A percentile compares a stretch with the other conserved stretches of the same genome.
phyloP scores from a whole-genome alignment of 768 basidiomycete species.

The Mycena alexandri region DNA sequence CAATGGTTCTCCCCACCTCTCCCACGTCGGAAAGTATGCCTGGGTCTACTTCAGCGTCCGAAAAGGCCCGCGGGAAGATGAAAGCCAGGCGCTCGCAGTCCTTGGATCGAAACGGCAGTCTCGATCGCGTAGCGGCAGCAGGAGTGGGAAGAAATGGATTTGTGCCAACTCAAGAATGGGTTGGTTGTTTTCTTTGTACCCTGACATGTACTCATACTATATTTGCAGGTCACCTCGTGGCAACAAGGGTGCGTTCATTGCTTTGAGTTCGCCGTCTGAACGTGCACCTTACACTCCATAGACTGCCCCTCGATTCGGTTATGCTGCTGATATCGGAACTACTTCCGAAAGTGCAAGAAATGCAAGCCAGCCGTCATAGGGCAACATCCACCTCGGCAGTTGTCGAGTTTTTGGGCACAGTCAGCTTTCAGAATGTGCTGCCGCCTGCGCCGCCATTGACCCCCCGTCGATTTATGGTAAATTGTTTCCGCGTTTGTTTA shows the following conservation, averaged over 20 bases:
- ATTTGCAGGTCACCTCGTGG: slow-evolving; percentile 86
- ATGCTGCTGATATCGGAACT: slow-evolving; percentile 92
- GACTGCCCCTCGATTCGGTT: slow-evolving; percentile 89
- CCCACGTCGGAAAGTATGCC: slow-evolving; percentile 57
- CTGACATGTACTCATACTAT: background rate
- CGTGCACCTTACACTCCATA: slow-evolving; percentile 46
- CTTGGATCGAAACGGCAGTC: slow-evolving; percentile 62
- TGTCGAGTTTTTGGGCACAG: slow-evolving; percentile 79
- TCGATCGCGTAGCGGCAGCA: slow-evolving; percentile 75
- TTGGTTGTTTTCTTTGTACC: slow-evolving; percentile 49
- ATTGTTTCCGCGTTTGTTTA: slow-evolving; percentile 39
- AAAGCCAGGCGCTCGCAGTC: slow-evolving; percentile 74
- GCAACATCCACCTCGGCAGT: slow-evolving; percentile 76
- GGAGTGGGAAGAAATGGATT: slow-evolving; percentile 92
- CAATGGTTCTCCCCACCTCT: slow-evolving; percentile 56
- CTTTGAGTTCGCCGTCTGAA: slow-evolving; percentile 19
- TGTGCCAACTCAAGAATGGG: slow-evolving; percentile 98
- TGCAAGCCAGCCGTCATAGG: slow-evolving; percentile 76
- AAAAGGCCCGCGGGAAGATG: slow-evolving; percentile 95
- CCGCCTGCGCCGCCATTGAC: slow-evolving; percentile 75
- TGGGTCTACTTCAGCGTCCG: slow-evolving; percentile 63
- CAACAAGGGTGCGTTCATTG: slow-evolving; percentile 82
- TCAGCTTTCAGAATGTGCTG: slow-evolving; percentile 78
- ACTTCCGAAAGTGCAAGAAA: slow-evolving; percentile 84
- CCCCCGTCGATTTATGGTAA: slow-evolving; percentile 82